phyloP scores from a whole-genome alignment of 2,329 filamentous ascomycete genomes.

The Penicillium decumbens region DNA sequence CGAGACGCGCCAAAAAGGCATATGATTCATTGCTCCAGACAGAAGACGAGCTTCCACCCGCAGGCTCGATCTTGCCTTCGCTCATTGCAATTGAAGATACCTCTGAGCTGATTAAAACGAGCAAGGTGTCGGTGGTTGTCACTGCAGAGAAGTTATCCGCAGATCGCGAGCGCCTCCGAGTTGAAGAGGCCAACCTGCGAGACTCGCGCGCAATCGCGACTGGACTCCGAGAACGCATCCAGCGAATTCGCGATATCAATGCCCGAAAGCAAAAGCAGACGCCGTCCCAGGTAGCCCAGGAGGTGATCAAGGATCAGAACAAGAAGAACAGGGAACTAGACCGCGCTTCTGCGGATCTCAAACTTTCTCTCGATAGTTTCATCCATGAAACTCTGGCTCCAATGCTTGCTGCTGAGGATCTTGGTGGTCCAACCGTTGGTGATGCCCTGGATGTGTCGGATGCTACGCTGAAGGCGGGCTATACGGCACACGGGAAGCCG shows the following conservation, averaged over 20 bases:
- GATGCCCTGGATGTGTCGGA: slow-evolving; percentile 63
- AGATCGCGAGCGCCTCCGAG: slow-evolving; percentile 39
- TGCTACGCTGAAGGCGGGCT: slow-evolving; percentile 50
- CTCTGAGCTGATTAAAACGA: slow-evolving; percentile 60
- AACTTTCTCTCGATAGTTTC: slow-evolving; percentile 63
- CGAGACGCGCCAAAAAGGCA: slow-evolving; percentile 56
- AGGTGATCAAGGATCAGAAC: slow-evolving; percentile 59
- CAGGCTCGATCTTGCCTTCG: slow-evolving; percentile 64
- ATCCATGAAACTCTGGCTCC: slow-evolving; percentile 65
- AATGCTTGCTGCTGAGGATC: slow-evolving; percentile 76
- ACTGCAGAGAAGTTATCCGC: slow-evolving; percentile 39
- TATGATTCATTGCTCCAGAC: slow-evolving; percentile 60
- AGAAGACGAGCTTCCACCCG: slow-evolving; percentile 61
- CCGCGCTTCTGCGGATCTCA: slow-evolving; percentile 56
- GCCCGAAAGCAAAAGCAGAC: slow-evolving; percentile 55
- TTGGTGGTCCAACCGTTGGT: slow-evolving; percentile 77
- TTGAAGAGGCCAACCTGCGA: slow-evolving; percentile 45
- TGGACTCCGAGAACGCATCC: slow-evolving; percentile 56
- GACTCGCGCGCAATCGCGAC: slow-evolving; percentile 47
- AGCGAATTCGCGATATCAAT: slow-evolving; percentile 55
- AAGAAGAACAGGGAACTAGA: slow-evolving; percentile 58
- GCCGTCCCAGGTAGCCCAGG: slow-evolving; percentile 58
- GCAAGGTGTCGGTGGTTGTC: slow-evolving; percentile 54
- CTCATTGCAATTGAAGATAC: slow-evolving; percentile 67
- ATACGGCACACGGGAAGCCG: slow-evolving; percentile 49